phyloP scores from a whole-genome alignment of 192 early-diverging fungal species.

The Lobosporangium transversale region DNA sequence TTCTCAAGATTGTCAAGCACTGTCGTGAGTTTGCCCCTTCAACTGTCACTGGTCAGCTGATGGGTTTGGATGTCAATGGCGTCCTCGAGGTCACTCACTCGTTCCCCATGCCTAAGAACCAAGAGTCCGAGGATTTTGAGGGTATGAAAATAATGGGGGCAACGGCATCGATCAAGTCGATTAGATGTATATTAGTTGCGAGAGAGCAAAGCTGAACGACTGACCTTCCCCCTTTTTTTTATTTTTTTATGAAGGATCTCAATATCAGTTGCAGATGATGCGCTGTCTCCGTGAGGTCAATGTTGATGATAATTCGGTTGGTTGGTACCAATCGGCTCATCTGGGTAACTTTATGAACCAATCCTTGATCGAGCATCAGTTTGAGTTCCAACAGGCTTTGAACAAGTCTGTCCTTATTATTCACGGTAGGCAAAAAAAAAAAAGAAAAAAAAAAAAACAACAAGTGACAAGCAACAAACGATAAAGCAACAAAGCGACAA shows the following conservation, averaged over 20 bases:
- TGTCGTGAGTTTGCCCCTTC: constrained; percentile 84
- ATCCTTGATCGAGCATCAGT: constrained; percentile 90
- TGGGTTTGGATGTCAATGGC: constrained; percentile 92
- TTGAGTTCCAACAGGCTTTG: constrained; percentile 88
- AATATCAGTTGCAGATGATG: constrained; percentile 97
- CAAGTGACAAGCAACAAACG: background rate
- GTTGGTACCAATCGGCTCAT: constrained; percentile 95
- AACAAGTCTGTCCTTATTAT: constrained; percentile 90
- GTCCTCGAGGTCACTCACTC: constrained; percentile 93
- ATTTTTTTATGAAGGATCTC: constrained; percentile 53
- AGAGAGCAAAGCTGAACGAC: background rate
- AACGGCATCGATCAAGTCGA: no score
- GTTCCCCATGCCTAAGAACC: constrained; percentile 81
- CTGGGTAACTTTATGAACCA: constrained; percentile 91
- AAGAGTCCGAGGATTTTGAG: constrained; percentile 52
- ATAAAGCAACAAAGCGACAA: no score
- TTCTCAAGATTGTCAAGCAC: constrained; percentile 99
- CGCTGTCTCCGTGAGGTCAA: constrained; percentile 92
- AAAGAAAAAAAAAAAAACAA: background rate
- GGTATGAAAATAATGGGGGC: no score
- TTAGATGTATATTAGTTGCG: background rate
- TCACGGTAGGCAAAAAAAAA: constrained; percentile 63
- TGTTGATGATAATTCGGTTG: constrained; percentile 96
- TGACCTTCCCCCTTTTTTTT: background rate
- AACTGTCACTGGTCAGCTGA: constrained; percentile 89